phyloP scores from a whole-genome alignment of 106 monocot species.

The Agapanthus africanus region DNA sequence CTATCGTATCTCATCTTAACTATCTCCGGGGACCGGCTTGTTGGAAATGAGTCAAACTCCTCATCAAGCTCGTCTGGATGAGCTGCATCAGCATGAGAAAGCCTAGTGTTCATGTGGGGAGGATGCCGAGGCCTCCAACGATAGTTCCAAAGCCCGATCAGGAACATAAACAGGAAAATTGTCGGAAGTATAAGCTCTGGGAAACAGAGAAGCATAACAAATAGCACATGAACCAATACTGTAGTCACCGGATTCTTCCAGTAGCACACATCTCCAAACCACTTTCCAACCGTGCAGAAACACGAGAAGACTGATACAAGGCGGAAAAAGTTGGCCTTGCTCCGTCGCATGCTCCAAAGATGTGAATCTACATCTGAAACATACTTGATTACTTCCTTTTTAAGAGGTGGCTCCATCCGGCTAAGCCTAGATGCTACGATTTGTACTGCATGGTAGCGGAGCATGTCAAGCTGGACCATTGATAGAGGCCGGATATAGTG shows the following conservation, averaged over 20 bases:
- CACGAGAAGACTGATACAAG: constrained; percentile 50
- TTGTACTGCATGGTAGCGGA: constrained; percentile 46
- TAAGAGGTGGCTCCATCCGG: constrained; percentile 64
- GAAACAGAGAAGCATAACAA: constrained; percentile 49
- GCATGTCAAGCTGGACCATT: constrained; percentile 29
- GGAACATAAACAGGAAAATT: constrained; percentile 47
- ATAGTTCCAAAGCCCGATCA: constrained; percentile 60
- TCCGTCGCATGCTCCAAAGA: constrained; percentile 50
- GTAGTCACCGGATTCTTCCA: constrained; percentile 67
- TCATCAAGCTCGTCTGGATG: constrained; percentile 67
- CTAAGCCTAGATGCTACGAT: constrained; percentile 44
- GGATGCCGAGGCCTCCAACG: constrained; percentile 40
- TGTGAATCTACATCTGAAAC: constrained; percentile 51
- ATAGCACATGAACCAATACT: constrained; percentile 49
- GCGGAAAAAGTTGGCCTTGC: constrained; percentile 67
- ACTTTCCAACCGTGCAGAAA: constrained; percentile 23
- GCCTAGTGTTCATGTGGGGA: constrained; percentile 55
- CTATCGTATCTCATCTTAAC: constrained; percentile 62
- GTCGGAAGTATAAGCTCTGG: constrained; percentile 66
- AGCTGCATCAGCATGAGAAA: constrained; percentile 37
- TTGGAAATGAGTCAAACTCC: constrained; percentile 68
- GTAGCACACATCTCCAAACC: constrained; percentile 54
- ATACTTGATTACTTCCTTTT: constrained; percentile 61
- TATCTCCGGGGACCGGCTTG: constrained; percentile 19
- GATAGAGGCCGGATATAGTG: constrained; percentile 51